Evolutionary conservation across 306 rosid species (phyloP).

Genomic region (Dryas octopetala): DNA sequence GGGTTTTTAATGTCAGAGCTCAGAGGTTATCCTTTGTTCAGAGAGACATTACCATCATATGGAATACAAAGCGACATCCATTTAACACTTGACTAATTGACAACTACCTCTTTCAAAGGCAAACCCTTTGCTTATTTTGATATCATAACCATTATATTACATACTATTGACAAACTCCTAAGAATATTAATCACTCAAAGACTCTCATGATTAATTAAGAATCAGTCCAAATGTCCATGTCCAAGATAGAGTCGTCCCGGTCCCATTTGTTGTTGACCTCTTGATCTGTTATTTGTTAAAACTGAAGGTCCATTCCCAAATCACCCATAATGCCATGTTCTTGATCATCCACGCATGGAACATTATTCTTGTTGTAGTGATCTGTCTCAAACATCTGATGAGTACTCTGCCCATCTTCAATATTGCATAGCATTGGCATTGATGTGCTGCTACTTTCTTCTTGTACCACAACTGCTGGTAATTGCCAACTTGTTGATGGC

Average conservation of each 20-base stretch:
- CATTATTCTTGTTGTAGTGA: conserved; percentile 23
- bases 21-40: no score
- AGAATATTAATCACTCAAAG: no score
- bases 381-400: conserved; percentile 24
- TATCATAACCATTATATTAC: no score
- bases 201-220: not conserved
- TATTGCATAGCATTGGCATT: not conserved
- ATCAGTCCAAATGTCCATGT: conserved; percentile 39
- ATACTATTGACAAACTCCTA: no score
- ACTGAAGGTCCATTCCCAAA: conserved; percentile 36
- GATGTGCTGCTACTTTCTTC: not conserved
- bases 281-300: conserved; percentile 32
- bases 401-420: not conserved
- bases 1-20: no score
- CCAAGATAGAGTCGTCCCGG: conserved; percentile 56
- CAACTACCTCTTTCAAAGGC: no score
- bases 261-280: conserved; percentile 39
- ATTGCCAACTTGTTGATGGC: no score
- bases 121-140: no score
- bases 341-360: conserved; percentile 35
- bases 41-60: no score
- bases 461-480: not conserved
- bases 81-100: no score
- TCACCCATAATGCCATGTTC: conserved; percentile 22
- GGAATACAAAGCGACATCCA: no score